Conservation (phyloP, 352 stramenopile genomes). For the Halophytophthora polymorphica region DNA sequence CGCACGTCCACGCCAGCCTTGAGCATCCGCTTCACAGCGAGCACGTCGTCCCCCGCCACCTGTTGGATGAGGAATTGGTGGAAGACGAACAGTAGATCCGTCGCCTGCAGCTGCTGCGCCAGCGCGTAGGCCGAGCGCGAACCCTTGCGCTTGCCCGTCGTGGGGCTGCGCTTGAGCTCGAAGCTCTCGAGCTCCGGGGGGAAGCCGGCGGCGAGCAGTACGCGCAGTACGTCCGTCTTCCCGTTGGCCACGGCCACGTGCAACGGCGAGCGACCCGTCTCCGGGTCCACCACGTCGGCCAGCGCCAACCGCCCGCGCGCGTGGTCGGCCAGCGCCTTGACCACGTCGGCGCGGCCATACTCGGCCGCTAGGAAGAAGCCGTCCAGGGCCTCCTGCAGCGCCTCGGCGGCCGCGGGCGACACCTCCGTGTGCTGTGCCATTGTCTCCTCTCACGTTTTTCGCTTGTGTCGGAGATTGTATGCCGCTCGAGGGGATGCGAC, state of each 20-base stretch:
- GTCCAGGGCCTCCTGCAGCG: conserved; percentile 68
- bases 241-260: conserved; percentile 69
- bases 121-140: conserved; percentile 64
- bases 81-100: conserved; percentile 76
- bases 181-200: conserved; percentile 50
- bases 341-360: conserved; percentile 79
- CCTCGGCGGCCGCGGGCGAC: conserved; percentile 14
- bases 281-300: conserved; percentile 49
- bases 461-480: conserved; percentile 1
- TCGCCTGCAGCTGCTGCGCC: conserved; percentile 50
- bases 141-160: background rate
- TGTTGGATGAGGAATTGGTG: conserved; percentile 87
- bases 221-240: conserved; percentile 77
- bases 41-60: conserved; percentile 60
- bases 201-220: conserved; percentile 76
- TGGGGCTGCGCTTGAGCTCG: conserved; percentile 3
- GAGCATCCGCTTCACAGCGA: conserved; percentile 60
- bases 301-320: conserved; percentile 48
- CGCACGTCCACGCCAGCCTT: conserved; percentile 46
- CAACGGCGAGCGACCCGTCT: conserved; percentile 63
- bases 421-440: background rate
- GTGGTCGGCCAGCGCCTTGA: conserved; percentile 80
- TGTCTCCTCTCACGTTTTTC: background rate
- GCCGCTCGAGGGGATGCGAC: background rate
- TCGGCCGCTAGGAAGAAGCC: conserved; percentile 83